A percentile compares a stretch with the other conserved stretches of the same genome.
phyloP scores from a whole-genome alignment of 1,139 yeast species.

The Candida tunisiensis region DNA sequence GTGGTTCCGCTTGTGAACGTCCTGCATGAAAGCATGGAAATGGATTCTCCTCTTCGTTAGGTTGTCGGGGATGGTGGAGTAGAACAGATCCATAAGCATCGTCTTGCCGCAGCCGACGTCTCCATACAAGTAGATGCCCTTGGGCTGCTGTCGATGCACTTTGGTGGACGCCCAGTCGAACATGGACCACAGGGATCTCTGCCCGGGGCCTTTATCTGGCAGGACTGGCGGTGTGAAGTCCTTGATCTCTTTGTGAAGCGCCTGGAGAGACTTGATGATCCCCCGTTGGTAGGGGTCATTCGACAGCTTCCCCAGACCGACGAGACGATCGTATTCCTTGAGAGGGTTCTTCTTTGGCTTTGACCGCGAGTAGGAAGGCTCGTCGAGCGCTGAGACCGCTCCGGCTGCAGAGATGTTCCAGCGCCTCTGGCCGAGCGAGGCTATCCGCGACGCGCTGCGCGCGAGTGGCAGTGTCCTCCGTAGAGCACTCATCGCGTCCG shows the following conservation, averaged over 20 bases:
- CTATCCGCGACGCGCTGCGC: too few species aligned
- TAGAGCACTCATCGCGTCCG: too few species aligned
- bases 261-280: constrained; percentile 11
- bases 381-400: too few species aligned
- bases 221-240: constrained; percentile 11
- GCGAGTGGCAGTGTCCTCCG: too few species aligned
- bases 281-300: too few species aligned
- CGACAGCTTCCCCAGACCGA: too few species aligned
- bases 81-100: constrained; percentile 93
- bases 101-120: constrained; percentile 99
- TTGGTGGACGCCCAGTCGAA: constrained; percentile 3
- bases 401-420: too few species aligned
- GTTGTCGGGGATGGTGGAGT: constrained; percentile 61
- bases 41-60: constrained; percentile 69
- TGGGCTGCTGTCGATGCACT: constrained; percentile 26
- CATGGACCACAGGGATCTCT: constrained; percentile 1
- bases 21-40: constrained; percentile 95
- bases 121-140: constrained; percentile 84
- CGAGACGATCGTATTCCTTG: too few species aligned
- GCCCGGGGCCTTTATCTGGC: constrained; percentile 2
- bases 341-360: too few species aligned
- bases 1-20: constrained; percentile 75
- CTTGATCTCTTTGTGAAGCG: constrained; percentile 9
- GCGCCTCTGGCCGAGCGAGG: too few species aligned
- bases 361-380: too few species aligned